These are phyloP conservation scores for Acacia confusa DNA, from an alignment of 306 rosid genomes.

Conservation along the genomic window DNA sequence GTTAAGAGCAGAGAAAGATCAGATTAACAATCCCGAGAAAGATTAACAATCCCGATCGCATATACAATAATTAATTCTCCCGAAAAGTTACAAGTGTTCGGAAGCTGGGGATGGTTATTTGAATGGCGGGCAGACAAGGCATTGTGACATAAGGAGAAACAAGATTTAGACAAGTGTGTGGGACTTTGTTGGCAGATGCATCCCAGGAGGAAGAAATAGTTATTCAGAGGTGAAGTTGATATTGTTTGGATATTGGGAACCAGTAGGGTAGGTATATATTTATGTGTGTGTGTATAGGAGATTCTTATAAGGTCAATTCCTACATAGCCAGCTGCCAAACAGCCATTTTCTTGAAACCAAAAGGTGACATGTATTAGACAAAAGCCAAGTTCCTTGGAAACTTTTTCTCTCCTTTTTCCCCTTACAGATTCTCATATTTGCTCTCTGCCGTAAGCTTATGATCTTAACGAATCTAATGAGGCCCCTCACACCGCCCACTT, in stretches of 20 bases:
- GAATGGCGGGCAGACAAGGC: too few species aligned
- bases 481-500: not conserved
- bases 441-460: constrained; percentile 40
- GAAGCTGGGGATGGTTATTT: not conserved
- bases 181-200: constrained; percentile 34
- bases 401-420: constrained; percentile 33
- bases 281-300: not conserved
- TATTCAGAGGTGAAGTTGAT: constrained; percentile 31
- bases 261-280: constrained; percentile 32
- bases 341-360: constrained; percentile 8
- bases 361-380: constrained; percentile 27
- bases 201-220: constrained; percentile 28
- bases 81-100: not conserved
- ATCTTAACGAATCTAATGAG: not conserved
- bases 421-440: constrained; percentile 41
- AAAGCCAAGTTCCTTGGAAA: constrained; percentile 43
- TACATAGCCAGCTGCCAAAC: not conserved
- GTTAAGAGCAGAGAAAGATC: too few species aligned
- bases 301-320: constrained; percentile 34
- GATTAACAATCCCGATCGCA: too few species aligned
- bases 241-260: constrained; percentile 49
- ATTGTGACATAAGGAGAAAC: not conserved
- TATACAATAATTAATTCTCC: too few species aligned
- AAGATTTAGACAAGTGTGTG: not conserved
- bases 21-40: too few species aligned